These are phyloP conservation scores for Capsicum baccatum DNA, from an alignment of 257 asterid species.

Conservation along the genomic window DNA sequence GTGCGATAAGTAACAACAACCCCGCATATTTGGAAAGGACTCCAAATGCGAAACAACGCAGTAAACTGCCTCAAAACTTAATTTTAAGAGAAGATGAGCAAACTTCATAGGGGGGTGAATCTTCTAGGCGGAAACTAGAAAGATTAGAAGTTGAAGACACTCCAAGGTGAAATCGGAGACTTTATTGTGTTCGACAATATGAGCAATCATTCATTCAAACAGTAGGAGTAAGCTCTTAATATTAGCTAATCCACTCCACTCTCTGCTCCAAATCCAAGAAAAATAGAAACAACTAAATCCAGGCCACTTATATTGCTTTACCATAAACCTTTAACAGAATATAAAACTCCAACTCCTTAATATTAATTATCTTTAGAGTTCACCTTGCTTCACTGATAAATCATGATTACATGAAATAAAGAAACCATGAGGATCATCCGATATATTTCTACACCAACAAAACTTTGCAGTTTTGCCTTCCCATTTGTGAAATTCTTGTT, in stretches of 20 bases:
- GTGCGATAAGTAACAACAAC: not conserved
- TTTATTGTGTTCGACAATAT: not conserved
- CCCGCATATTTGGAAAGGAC: not conserved
- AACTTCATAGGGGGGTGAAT: not conserved
- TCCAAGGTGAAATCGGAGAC: not conserved
- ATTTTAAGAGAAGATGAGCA: constrained; percentile 8
- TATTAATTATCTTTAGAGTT: not conserved
- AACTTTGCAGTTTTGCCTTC: not conserved
- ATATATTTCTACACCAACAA: not conserved
- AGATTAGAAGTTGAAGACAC: not conserved
- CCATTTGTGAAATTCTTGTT: not conserved
- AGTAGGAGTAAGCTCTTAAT: not conserved
- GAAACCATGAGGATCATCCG: not conserved
- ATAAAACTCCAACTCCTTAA: not conserved
- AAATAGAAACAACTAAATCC: not conserved
- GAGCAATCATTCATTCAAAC: not conserved
- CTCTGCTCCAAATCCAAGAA: not conserved
- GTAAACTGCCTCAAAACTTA: not conserved
- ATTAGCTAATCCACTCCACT: not conserved
- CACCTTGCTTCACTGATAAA: not conserved
- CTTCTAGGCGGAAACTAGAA: not conserved
- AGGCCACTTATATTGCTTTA: not conserved
- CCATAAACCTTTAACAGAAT: too few species aligned
- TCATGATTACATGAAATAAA: not conserved
- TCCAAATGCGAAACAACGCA: not conserved